Conservation (phyloP, 139 green algal species). For the Micractinium conductrix region DNA sequence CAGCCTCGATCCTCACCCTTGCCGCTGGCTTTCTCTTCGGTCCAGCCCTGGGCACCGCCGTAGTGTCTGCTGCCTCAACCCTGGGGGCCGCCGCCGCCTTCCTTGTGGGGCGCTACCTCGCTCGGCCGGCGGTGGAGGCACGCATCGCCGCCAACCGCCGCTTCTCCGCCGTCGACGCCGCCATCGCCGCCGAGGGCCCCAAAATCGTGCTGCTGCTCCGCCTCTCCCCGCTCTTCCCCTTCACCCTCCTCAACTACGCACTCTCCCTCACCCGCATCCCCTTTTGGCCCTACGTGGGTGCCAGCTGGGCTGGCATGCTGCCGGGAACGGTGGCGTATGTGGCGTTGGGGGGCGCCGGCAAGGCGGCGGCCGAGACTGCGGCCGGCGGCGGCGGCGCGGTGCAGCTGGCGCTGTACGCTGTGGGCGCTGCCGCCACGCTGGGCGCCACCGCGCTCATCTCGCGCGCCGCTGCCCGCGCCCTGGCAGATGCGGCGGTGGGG, state of each 20-base stretch:
- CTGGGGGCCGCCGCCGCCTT: constrained; percentile 69
- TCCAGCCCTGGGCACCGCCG: constrained; percentile 61
- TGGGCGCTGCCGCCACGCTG: constrained; percentile 69
- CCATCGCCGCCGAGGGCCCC: constrained; percentile 54
- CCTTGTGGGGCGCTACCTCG: constrained; percentile 69
- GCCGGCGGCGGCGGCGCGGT: constrained; percentile 29
- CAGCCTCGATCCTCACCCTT: constrained; percentile 76
- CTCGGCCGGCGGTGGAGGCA: constrained; percentile 57
- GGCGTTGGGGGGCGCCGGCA: constrained; percentile 65
- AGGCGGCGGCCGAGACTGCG: constrained; percentile 57
- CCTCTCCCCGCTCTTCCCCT: constrained; percentile 78
- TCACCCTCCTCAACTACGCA: constrained; percentile 79
- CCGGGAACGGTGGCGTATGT: constrained; percentile 87
- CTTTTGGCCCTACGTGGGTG: constrained; percentile 65
- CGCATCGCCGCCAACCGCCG: constrained; percentile 42
- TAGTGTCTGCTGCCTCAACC: constrained; percentile 74
- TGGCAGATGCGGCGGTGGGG: constrained; percentile 40
- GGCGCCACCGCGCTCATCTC: constrained; percentile 59
- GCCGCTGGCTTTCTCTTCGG: constrained; percentile 81
- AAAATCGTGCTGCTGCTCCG: constrained; percentile 80
- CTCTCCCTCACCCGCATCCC: constrained; percentile 65
- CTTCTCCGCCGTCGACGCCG: constrained; percentile 59
- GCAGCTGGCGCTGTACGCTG: constrained; percentile 61
- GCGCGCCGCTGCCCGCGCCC: constrained; percentile 53
- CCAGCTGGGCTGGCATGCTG: constrained; percentile 85